Percentiles rank a stretch among this genome's conserved stretches.
phyloP scores from a whole-genome alignment of 768 basidiomycete genomes.

The Hypholoma sublateritium region DNA sequence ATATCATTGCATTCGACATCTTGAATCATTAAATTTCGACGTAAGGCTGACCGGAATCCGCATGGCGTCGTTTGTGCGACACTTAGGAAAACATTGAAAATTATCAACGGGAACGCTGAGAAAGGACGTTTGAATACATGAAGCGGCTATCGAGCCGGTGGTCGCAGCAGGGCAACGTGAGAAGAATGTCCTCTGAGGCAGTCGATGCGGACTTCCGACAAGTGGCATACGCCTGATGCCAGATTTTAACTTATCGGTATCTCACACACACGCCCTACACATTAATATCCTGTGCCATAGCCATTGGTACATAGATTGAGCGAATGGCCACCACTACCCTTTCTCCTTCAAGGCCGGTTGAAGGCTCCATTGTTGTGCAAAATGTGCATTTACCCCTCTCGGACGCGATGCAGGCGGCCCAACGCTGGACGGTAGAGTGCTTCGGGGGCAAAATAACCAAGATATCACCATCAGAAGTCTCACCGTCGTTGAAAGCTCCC shows the following conservation, averaged over 20 bases:
- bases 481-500: not conserved
- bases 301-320: not conserved
- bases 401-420: slow-evolving; percentile 12
- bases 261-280: not conserved
- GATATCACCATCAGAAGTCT: slow-evolving; percentile 10
- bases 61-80: no score
- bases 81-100: no score
- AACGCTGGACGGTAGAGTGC: slow-evolving; percentile 22
- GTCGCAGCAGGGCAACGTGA: no score
- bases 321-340: not conserved
- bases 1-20: no score
- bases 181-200: no score
- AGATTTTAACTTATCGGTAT: not conserved
- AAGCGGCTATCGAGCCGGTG: no score
- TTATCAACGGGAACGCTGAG: no score
- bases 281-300: not conserved
- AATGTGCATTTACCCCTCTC: slow-evolving; percentile 2
- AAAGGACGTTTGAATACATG: no score
- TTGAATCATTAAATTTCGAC: no score
- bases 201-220: no score
- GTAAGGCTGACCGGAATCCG: no score
- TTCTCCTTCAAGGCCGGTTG: not conserved
- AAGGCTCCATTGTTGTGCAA: not conserved
- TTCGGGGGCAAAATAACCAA: slow-evolving; percentile 15
- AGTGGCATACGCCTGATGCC: no score